A percentile compares a stretch with the other conserved stretches of the same genome.
phyloP scores from a whole-genome alignment of 2,329 filamentous ascomycete genomes.

The Diaporthe longicolla region DNA sequence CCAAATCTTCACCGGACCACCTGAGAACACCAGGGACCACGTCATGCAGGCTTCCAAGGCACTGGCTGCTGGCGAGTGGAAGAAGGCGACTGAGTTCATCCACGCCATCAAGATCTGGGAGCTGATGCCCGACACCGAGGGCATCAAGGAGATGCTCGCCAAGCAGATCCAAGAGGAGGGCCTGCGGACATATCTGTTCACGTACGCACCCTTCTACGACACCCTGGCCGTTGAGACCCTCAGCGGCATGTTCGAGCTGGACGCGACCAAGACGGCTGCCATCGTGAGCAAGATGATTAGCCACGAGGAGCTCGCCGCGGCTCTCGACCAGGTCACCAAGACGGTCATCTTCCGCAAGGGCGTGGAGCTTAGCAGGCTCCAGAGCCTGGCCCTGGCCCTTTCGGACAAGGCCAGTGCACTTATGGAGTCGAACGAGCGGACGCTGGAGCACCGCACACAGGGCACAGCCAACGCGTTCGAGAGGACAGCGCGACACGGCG shows the following conservation, averaged over 20 bases:
- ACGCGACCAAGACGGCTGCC: slow-evolving; percentile 90
- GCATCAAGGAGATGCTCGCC: slow-evolving; percentile 97
- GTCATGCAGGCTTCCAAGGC: slow-evolving; percentile 99
- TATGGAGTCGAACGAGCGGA: slow-evolving; percentile 97
- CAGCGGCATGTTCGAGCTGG: slow-evolving; percentile 94
- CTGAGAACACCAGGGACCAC: slow-evolving; percentile 98
- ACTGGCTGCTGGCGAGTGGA: slow-evolving; percentile 97
- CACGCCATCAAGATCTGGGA: slow-evolving; percentile 99
- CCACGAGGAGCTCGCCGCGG: slow-evolving; percentile 96
- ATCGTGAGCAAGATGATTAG: slow-evolving; percentile 99
- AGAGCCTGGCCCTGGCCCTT: slow-evolving; percentile 93
- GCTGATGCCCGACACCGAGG: slow-evolving; percentile 90
- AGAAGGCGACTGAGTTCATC: slow-evolving; percentile 93
- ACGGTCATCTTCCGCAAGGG: slow-evolving; percentile 99
- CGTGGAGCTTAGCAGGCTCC: slow-evolving; percentile 94
- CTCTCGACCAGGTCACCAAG: slow-evolving; percentile 96
- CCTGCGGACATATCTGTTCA: slow-evolving; percentile 98
- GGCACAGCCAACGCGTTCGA: slow-evolving; percentile 97
- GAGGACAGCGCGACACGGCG: slow-evolving; percentile 76
- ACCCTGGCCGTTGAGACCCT: slow-evolving; percentile 90
- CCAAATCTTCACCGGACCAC: slow-evolving; percentile 98
- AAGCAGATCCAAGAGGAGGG: slow-evolving; percentile 99
- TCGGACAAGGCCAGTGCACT: slow-evolving; percentile 96
- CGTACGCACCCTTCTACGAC: slow-evolving; percentile 99
- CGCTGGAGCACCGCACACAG: slow-evolving; percentile 95